Conservation (phyloP, 1,139 yeast species). For the Geotrichum macrosporum region DNA sequence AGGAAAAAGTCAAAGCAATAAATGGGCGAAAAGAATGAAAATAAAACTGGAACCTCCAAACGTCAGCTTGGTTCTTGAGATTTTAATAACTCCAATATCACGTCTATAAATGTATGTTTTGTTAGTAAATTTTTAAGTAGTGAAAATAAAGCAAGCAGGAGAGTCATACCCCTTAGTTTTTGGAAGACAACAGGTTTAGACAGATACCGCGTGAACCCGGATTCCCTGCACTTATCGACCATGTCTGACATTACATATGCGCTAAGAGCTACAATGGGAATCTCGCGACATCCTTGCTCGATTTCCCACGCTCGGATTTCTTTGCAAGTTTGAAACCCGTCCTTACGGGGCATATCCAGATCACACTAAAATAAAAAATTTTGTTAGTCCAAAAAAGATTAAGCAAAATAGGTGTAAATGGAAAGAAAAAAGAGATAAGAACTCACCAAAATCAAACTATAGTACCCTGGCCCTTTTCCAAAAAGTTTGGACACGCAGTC, state of each 20-base stretch:
- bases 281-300: constrained; percentile 46
- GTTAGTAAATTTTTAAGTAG: background rate
- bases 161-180: constrained; percentile 27
- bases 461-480: constrained; percentile 35
- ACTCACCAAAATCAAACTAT: constrained; percentile 54
- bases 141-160: background rate
- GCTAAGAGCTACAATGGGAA: constrained; percentile 74
- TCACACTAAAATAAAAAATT: constrained; percentile 47
- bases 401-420: background rate
- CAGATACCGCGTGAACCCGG: constrained; percentile 74
- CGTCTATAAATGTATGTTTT: no score
- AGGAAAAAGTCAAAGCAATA: no score
- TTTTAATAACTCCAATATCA: no score
- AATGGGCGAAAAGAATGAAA: no score
- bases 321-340: constrained; percentile 76
- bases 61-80: no score
- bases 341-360: constrained; percentile 83
- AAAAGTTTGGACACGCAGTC: constrained; percentile 55
- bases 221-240: constrained; percentile 64
- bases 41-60: no score
- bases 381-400: background rate
- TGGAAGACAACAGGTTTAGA: constrained; percentile 54
- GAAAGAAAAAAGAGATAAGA: no score
- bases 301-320: constrained; percentile 75
- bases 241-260: constrained; percentile 86